Percentiles rank a stretch among this genome's conserved stretches.
Evolutionary conservation across 73 alveolate genomes (phyloP).

Genomic region (Tetrahymena thermophila): DNA sequence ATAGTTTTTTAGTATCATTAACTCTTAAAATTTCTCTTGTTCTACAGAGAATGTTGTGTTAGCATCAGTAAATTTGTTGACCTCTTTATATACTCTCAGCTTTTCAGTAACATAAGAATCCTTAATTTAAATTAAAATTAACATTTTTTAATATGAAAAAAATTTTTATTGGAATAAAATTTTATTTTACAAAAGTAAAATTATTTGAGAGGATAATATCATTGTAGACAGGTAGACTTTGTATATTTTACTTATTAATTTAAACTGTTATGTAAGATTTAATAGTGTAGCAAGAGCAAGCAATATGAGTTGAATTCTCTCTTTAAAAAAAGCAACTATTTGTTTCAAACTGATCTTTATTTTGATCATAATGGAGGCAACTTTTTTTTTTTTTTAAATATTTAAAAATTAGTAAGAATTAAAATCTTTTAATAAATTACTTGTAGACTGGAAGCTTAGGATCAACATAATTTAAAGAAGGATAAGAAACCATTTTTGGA

Average conservation of each 20-base stretch:
- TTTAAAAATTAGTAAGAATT: background rate
- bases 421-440: background rate
- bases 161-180: background rate
- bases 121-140: background rate
- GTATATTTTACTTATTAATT: background rate
- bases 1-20: background rate
- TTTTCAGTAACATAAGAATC: background rate
- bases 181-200: background rate
- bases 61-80: background rate
- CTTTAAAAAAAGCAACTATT: background rate
- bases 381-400: background rate
- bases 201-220: background rate
- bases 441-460: background rate
- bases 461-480: background rate
- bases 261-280: background rate
- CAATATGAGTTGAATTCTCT: background rate
- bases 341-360: background rate
- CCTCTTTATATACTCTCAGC: background rate
- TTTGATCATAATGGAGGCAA: background rate
- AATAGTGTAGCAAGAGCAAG: background rate
- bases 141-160: background rate
- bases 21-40: background rate
- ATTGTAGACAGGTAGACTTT: background rate
- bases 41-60: background rate
- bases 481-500: background rate